Percentiles rank a stretch among this genome's conserved stretches.
These are phyloP conservation scores for Xylaria flabelliformis DNA, from an alignment of 495 filamentous ascomycete genomes.

Conservation along the genomic window DNA sequence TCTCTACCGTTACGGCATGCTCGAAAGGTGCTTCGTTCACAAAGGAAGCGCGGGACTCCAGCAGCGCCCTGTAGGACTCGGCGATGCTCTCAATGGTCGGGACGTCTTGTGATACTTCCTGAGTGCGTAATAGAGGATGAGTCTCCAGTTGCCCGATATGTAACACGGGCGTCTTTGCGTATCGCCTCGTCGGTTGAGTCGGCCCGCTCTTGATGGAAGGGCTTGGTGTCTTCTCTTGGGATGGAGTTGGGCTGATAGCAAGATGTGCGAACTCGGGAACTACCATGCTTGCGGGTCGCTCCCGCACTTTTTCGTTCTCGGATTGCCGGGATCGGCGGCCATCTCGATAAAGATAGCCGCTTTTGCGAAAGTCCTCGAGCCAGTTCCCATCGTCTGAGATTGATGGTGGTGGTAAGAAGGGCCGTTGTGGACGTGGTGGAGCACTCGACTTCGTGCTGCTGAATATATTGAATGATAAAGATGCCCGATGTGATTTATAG, in stretches of 20 bases:
- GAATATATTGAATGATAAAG: constrained; percentile 24
- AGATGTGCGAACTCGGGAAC: constrained; percentile 52
- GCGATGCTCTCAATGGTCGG: constrained; percentile 53
- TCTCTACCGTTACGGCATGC: constrained; percentile 26
- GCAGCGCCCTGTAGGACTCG: constrained; percentile 51
- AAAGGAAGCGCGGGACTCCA: constrained; percentile 43
- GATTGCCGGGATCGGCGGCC: constrained; percentile 23
- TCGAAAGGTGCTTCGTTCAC: constrained; percentile 30
- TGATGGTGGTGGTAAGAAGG: constrained; percentile 30
- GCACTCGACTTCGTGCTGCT: constrained; percentile 33
- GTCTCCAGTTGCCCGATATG: constrained; percentile 50
- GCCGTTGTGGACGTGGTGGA: constrained; percentile 31
- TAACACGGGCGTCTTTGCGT: constrained; percentile 54
- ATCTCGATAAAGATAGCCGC: constrained; percentile 38
- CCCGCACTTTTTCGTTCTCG: constrained; percentile 25
- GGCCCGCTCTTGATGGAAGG: constrained; percentile 31
- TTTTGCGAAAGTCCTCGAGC: constrained; percentile 44
- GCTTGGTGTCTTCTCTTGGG: constrained; percentile 30
- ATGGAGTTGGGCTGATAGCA: constrained; percentile 29
- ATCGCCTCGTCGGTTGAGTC: constrained; percentile 37
- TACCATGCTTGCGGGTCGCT: constrained; percentile 35
- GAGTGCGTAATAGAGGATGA: constrained; percentile 34
- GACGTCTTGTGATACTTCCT: constrained; percentile 33
- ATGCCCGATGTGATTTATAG: constrained; percentile 33
- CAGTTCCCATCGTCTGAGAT: constrained; percentile 44